A percentile compares a stretch with the other conserved stretches of the same genome.
Conservation (phyloP, 2,329 filamentous ascomycete species). For the Penicillium sp. region DNA sequence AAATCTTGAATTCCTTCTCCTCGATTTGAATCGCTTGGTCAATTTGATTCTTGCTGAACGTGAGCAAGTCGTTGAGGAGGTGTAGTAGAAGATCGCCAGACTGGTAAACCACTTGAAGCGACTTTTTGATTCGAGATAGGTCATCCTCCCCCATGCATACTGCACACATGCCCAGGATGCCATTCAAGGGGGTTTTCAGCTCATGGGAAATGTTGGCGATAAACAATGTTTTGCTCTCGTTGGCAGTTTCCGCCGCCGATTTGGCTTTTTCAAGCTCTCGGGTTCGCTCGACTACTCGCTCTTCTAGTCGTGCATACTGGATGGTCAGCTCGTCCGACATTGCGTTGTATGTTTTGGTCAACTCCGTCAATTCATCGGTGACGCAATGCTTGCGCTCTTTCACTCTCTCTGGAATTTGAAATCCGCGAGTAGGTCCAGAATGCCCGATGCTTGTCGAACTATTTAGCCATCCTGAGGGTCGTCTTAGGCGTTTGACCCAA, state of each 20-base stretch:
- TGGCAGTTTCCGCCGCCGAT: conserved; percentile 89
- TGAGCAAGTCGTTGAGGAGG: conserved; percentile 83
- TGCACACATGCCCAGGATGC: conserved; percentile 88
- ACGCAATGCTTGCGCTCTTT: conserved; percentile 72
- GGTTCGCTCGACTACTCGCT: conserved; percentile 80
- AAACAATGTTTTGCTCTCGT: conserved; percentile 93
- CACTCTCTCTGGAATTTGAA: conserved; percentile 84
- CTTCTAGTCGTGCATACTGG: conserved; percentile 81
- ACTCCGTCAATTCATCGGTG: conserved; percentile 81
- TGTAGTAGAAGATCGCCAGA: conserved; percentile 82
- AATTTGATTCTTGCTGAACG: conserved; percentile 94
- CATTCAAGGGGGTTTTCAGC: conserved; percentile 88
- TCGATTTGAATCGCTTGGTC: conserved; percentile 80
- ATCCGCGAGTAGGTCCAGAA: conserved; percentile 37
- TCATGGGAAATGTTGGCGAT: conserved; percentile 87
- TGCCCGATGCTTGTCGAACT: conserved; percentile 3
- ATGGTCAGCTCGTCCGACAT: conserved; percentile 89
- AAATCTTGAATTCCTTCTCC: conserved; percentile 79
- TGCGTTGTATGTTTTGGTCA: conserved; percentile 84
- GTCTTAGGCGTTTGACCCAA: conserved; percentile 18
- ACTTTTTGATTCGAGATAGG: conserved; percentile 73
- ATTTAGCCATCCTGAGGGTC: conserved; percentile 12
- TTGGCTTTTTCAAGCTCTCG: conserved; percentile 85
- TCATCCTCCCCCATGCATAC: conserved; percentile 93
- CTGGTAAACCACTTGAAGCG: conserved; percentile 84